Conservation (phyloP, 352 stramenopile genomes). For the Globisporangium cylindrosporum region DNA sequence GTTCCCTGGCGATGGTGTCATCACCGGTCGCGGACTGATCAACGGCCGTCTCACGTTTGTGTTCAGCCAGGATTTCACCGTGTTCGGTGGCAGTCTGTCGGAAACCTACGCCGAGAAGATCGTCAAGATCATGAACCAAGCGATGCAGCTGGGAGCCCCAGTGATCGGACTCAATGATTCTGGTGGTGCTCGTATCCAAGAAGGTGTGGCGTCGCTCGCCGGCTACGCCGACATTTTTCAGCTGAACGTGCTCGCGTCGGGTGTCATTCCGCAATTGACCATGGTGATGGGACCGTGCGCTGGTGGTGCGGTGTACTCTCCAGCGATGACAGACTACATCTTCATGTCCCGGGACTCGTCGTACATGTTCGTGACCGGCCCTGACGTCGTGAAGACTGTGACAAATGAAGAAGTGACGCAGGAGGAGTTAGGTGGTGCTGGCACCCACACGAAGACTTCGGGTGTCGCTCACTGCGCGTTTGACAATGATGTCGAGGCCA, state of each 20-base stretch:
- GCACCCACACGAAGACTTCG: conserved; percentile 94
- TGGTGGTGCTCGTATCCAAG: conserved; percentile 97
- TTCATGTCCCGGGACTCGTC: conserved; percentile 97
- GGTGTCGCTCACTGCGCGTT: conserved; percentile 95
- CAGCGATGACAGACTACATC: conserved; percentile 99
- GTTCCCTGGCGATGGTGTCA: conserved; percentile 94
- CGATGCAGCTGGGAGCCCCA: conserved; percentile 92
- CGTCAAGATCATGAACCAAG: conserved; percentile 99
- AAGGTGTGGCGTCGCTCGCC: conserved; percentile 95
- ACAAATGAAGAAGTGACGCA: conserved; percentile 97
- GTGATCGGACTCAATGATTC: conserved; percentile 99
- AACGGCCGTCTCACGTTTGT: conserved; percentile 96
- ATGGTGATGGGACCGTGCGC: conserved; percentile 98
- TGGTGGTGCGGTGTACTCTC: conserved; percentile 93
- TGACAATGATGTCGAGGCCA: conserved; percentile 95
- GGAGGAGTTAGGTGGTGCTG: conserved; percentile 92
- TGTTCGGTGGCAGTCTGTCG: conserved; percentile 95
- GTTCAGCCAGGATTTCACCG: conserved; percentile 98
- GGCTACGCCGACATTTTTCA: conserved; percentile 99
- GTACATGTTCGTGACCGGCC: conserved; percentile 99
- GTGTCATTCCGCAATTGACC: conserved; percentile 95
- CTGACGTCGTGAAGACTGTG: conserved; percentile 98
- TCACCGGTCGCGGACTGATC: conserved; percentile 93
- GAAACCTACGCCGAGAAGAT: conserved; percentile 98
- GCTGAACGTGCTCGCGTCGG: conserved; percentile 94